Base-by-base conservation (phyloP, 2,329 filamentous ascomycete genomes). In the Fusarium sp. region DNA sequence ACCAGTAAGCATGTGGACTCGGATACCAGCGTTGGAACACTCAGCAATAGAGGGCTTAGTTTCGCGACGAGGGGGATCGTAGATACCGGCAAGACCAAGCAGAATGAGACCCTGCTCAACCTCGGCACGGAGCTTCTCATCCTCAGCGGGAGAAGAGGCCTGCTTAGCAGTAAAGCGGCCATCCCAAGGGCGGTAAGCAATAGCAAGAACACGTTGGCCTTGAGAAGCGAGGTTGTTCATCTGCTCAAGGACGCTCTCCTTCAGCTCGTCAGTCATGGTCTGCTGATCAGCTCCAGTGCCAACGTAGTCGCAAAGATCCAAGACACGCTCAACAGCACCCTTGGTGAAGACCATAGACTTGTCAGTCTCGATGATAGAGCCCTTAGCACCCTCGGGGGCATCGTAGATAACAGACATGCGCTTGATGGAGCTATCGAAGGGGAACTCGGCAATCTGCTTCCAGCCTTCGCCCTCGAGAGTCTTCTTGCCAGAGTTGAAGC, bases 1-100 rank as follows among this genome's bases (percentile, higher is more conserved):
- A 58, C 92, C 92, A 21, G 92, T 96, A 30, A 95, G 84, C 92
- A 95, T 94, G 79, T 94, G 91, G 8, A 94, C 91, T 65, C 85
- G 86, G 75, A 94, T 93, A 48, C 92, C 91, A 24, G 92, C 92
- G 44, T 84, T 84, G 54, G 90, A 87, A 73, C 91, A 93, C 73
- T 90, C 86, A 21, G 82, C 82, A 58, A 94, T 92, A 8, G 91
- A 89, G 1, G 83, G 85, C 21, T 89, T 91, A 1, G 93, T 94
- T 79, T 96, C 93, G 3, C 88, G 87, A 3, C 93, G 91, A 55
- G 93, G 93, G 5, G 93, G 93, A 70, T 97, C 93, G 75, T 96
- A 95, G 65, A 97, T 90, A 56, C 93, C 93, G 47, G 91, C 89
- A 11, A 97, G 85, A n/a, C 94, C 94, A 15, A 92, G 86, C 63